Conservation (phyloP, 169 alveolate genomes). For the Blepharisma undulans region DNA sequence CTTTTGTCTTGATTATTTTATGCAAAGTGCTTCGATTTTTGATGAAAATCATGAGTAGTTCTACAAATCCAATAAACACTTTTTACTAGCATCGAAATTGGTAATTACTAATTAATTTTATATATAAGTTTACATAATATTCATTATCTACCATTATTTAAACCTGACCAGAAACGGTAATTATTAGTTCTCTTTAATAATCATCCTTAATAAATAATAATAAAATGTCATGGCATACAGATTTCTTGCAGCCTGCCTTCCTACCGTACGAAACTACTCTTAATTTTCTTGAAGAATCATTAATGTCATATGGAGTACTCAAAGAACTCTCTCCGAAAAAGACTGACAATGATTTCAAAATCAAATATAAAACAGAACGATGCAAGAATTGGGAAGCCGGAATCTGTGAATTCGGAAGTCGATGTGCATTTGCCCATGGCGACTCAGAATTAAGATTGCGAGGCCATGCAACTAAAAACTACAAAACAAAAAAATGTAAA, state of each 20-base stretch:
- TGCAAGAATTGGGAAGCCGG: slow-evolving; percentile 72
- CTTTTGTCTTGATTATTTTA: too few relatives aligned
- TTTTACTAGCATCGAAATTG: background rate
- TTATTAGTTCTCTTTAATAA: background rate
- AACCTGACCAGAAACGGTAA: background rate
- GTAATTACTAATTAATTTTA: background rate
- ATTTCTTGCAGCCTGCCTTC: background rate
- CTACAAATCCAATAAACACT: background rate
- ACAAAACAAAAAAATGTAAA: slow-evolving; percentile 74
- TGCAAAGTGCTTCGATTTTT: too few relatives aligned
- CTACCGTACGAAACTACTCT: background rate
- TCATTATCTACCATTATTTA: background rate
- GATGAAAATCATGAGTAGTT: background rate
- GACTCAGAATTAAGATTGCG: slow-evolving; percentile 60
- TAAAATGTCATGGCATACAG: background rate
- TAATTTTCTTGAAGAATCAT: background rate
- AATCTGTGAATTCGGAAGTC: slow-evolving; percentile 66
- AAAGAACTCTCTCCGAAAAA: background rate
- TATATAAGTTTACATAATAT: background rate
- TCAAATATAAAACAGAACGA: slow-evolving; percentile 66
- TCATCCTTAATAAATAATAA: background rate
- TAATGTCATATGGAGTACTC: background rate
- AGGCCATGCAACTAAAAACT: slow-evolving; percentile 57
- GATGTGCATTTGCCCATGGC: slow-evolving; percentile 81
- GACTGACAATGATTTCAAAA: slow-evolving; percentile 38